phyloP scores from a whole-genome alignment of 306 rosid species.

The Mucuna pruriens region DNA sequence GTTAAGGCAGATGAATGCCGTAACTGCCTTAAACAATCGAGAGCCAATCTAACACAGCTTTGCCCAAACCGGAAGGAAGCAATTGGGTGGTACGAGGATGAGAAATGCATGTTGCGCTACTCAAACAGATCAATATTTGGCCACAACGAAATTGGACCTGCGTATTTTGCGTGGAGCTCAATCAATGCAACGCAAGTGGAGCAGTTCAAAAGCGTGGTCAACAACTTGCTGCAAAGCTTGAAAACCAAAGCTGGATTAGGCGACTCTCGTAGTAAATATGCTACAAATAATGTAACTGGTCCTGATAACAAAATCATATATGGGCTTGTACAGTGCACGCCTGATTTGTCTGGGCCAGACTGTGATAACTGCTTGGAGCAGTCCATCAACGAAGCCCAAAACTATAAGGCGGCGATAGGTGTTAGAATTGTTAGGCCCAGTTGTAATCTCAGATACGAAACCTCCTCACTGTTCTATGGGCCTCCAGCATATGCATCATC shows the following conservation, averaged over 20 bases:
- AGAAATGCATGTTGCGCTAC: constrained; percentile 47
- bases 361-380: constrained; percentile 35
- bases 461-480: background rate
- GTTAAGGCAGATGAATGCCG: constrained; percentile 35
- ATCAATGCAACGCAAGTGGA: background rate
- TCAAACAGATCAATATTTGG: constrained; percentile 34
- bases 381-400: background rate
- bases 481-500: background rate
- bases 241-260: background rate
- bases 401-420: no score
- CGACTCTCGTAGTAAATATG: background rate
- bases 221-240: background rate
- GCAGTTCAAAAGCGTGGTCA: background rate
- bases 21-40: constrained; percentile 43
- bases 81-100: constrained; percentile 39
- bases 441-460: constrained; percentile 39
- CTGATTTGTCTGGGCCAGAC: constrained; percentile 18
- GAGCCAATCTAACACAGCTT: constrained; percentile 1
- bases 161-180: background rate
- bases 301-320: background rate
- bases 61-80: constrained; percentile 56
- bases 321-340: constrained; percentile 50
- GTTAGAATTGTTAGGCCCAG: constrained; percentile 38
- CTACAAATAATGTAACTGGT: background rate
- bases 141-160: constrained; percentile 4